Evolutionary conservation across 805 yeast species (phyloP).

Genomic region (Candida adriatica): DNA sequence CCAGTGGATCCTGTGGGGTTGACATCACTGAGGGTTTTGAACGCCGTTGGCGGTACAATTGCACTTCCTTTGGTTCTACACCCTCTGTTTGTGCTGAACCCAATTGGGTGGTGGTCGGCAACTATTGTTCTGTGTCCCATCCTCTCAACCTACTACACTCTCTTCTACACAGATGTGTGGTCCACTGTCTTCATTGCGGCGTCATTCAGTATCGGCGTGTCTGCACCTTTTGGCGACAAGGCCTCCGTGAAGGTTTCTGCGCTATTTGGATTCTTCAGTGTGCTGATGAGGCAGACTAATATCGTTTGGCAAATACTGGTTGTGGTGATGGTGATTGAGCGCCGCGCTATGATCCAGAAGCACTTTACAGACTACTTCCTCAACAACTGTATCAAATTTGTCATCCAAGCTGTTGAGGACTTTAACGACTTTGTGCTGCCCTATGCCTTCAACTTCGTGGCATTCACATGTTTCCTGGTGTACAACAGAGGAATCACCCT

Average conservation of each 20-base stretch:
- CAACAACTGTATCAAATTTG: conserved; percentile 33
- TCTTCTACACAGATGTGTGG: conserved; percentile 95
- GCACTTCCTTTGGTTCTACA: conserved; percentile 42
- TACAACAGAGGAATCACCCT: conserved; percentile 80
- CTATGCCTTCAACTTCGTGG: conserved; percentile 40
- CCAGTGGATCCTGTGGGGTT: conserved; percentile 28
- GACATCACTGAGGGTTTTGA: conserved; percentile 45
- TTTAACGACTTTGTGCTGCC: conserved; percentile 36
- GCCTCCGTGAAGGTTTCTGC: conserved; percentile 40
- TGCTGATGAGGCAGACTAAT: conserved; percentile 85
- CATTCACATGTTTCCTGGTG: conserved; percentile 52
- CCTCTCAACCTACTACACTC: conserved; percentile 60
- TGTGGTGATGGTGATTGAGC: conserved; percentile 47
- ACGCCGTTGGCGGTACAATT: conserved; percentile 57
- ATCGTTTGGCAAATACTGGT: conserved; percentile 76
- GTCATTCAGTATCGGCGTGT: conserved; percentile 43
- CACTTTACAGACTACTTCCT: conserved; percentile 30
- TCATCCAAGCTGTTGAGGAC: conserved; percentile 31
- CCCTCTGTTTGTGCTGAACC: conserved; percentile 33
- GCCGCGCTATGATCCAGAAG: conserved; percentile 35
- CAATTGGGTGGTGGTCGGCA: conserved; percentile 36
- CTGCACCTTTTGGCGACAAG: conserved; percentile 29
- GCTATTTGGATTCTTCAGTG: conserved; percentile 50
- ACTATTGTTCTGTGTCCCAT: conserved; percentile 57
- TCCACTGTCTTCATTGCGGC: conserved; percentile 61